Base-by-base conservation (phyloP, 345 rosid genomes). In the Arabidopsis suecica region DNA sequence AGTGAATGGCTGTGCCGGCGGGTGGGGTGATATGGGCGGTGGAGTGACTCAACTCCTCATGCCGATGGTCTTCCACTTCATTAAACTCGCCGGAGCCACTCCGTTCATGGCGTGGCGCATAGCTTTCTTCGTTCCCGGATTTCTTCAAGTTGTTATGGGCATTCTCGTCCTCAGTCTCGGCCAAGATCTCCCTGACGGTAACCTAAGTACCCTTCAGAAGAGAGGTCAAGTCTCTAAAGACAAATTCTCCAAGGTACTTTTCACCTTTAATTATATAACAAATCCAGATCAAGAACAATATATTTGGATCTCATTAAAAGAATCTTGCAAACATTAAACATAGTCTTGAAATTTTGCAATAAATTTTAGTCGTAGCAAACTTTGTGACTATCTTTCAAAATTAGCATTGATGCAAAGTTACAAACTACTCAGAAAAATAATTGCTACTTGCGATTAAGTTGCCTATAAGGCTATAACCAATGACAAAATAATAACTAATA, bases 1-100 rank as follows among this genome's bases (percentile, higher is more conserved):
- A 4, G 97, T 85, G 6, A 92, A 92, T 2, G 96, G 96, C 9
- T 87, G 91, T 0, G 94, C 97, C 0, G 93, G 90, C 0, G 96
- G 94, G 2, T 92, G 97, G 96, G 97, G 97, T 0, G 87, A 88
- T 66, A 88, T 90, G 94, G 96, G 97, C 0, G 96, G 97, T 9
- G 94, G 96, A 3, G 91, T 87, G 23, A 92, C 97, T 55, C 97
- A 90, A 71, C 86, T 92, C 0, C 22, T 90, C 34, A 90, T 92
- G 97, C 97, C 96, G 1, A 6, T 90, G 11, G 89, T 89, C 44
- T 90, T 74, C 68, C 86, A 92, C 8, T 34, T 88, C 57, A 85
- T 92, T 59, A 54, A 55, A 57, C 78, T 60, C 13, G 56, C 77
- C 0, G 96, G 97, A 7, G 74, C 91, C 2, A 88, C 94, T 28